Percentiles rank a stretch among this genome's conserved stretches.
These are phyloP conservation scores for Mycena amicta DNA, from an alignment of 768 basidiomycete species.

Conservation along the genomic window DNA sequence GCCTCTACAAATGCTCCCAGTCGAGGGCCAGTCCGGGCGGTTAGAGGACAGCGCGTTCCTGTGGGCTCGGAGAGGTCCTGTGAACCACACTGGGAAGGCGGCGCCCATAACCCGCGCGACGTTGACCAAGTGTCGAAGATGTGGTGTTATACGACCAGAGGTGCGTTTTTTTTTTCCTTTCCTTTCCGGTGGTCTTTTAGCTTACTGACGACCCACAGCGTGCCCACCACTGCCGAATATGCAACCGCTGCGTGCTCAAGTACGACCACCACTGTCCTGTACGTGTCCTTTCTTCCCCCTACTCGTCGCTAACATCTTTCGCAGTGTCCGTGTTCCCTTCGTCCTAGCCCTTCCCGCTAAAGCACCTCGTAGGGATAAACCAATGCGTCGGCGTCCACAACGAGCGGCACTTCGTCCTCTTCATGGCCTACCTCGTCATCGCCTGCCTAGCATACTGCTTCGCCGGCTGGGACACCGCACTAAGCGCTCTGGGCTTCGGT, in stretches of 20 bases:
- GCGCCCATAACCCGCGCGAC: constrained; percentile 56
- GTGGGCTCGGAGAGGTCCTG: constrained; percentile 61
- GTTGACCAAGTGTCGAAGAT: constrained; percentile 67
- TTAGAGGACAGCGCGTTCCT: constrained; percentile 41
- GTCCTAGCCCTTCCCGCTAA: constrained; percentile 5
- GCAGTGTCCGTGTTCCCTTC: constrained; percentile 6
- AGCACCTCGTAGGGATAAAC: constrained; percentile 73
- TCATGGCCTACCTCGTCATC: constrained; percentile 87
- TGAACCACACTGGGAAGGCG: constrained; percentile 49
- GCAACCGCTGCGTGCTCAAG: constrained; percentile 86
- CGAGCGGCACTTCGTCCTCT: constrained; percentile 93
- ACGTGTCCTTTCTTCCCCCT: constrained; percentile 35
- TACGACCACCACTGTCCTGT: constrained; percentile 93
- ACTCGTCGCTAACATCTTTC: constrained; percentile 3
- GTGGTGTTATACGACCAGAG: constrained; percentile 73
- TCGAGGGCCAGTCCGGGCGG: constrained; percentile 46
- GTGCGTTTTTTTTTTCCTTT: constrained; percentile 29
- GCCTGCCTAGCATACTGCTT: constrained; percentile 57
- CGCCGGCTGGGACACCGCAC: constrained; percentile 63
- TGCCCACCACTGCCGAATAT: constrained; percentile 91
- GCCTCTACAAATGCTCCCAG: background rate
- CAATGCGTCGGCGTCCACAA: constrained; percentile 97
- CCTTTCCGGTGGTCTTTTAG: background rate
- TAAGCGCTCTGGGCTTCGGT: constrained; percentile 58
- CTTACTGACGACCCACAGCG: constrained; percentile 50